Conservation (phyloP, 1,284 basidiomycete genomes). For the Takashimella koratensis region DNA sequence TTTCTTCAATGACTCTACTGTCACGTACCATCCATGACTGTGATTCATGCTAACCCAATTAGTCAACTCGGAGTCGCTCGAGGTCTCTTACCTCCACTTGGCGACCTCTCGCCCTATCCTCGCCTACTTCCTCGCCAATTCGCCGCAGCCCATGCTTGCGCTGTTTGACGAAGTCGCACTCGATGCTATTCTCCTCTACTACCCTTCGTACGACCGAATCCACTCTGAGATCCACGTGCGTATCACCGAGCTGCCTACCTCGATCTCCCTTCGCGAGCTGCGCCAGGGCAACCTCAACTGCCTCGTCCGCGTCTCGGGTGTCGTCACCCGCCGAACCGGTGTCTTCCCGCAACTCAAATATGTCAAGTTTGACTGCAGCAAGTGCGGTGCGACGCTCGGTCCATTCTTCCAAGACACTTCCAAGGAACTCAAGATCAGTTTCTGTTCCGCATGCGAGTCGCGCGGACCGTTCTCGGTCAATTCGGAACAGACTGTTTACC, state of each 20-base stretch:
- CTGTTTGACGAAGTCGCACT: conserved; percentile 97
- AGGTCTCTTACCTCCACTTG: conserved; percentile 92
- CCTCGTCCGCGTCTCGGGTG: conserved; percentile 90
- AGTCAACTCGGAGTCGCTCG: conserved; percentile 96
- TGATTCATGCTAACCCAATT: too few species aligned
- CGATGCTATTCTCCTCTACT: conserved; percentile 90
- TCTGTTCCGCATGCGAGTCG: conserved; percentile 88
- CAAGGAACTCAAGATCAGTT: conserved; percentile 89
- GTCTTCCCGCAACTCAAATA: conserved; percentile 99
- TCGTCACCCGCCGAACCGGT: conserved; percentile 93
- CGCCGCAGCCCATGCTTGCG: conserved; percentile 83
- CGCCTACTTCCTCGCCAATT: conserved; percentile 95
- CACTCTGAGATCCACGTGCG: conserved; percentile 98
- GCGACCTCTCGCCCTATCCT: conserved; percentile 87
- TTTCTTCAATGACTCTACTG: too few species aligned
- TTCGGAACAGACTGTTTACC: conserved; percentile 95
- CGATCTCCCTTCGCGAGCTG: conserved; percentile 85
- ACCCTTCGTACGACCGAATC: conserved; percentile 93
- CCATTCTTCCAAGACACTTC: conserved; percentile 98
- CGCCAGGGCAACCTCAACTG: conserved; percentile 90
- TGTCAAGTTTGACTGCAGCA: conserved; percentile 96
- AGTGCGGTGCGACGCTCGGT: conserved; percentile 86
- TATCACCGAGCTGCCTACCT: conserved; percentile 87
- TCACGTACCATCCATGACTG: not conserved
- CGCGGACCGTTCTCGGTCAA: conserved; percentile 96